Conservation (phyloP, 768 basidiomycete species). For the Goffeauzyma gilvescens region DNA sequence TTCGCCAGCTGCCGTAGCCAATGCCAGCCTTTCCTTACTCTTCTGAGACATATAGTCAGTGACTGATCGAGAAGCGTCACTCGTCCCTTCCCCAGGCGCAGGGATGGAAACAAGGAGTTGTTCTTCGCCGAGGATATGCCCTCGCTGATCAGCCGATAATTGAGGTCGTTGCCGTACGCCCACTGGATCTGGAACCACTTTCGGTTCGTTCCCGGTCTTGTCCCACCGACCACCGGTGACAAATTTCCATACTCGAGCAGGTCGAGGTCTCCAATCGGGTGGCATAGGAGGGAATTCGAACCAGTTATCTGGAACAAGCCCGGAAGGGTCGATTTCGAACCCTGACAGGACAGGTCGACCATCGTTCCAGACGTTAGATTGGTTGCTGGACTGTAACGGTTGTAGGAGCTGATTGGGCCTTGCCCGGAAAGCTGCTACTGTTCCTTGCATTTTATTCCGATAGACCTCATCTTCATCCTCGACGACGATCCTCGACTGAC, state of each 20-base stretch:
- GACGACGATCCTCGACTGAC: no score
- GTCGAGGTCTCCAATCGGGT: slow-evolving; percentile 66
- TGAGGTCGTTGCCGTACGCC: slow-evolving; percentile 31
- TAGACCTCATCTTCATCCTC: slow-evolving; percentile 52
- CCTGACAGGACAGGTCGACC: slow-evolving; percentile 55
- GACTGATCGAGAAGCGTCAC: no score
- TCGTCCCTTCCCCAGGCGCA: no score
- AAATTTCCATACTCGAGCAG: slow-evolving; percentile 58
- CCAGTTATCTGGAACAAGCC: slow-evolving; percentile 35
- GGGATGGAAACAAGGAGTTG: slow-evolving; percentile 49
- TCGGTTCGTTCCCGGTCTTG: slow-evolving; percentile 17
- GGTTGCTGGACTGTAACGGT: not conserved
- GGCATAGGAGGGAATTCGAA: slow-evolving; percentile 70
- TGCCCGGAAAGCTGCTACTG: no score
- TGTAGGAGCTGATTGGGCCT: no score
- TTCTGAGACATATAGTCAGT: slow-evolving; percentile 90
- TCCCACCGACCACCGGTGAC: slow-evolving; percentile 16
- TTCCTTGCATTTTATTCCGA: no score
- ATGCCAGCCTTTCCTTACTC: slow-evolving; percentile 61
- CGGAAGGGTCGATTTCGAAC: slow-evolving; percentile 42
- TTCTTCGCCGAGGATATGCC: slow-evolving; percentile 61
- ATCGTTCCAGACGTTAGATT: slow-evolving; percentile 42
- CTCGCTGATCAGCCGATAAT: slow-evolving; percentile 65
- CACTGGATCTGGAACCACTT: slow-evolving; percentile 6
- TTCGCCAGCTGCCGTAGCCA: slow-evolving; percentile 14